Evolutionary conservation across 441 rosid genomes (phyloP).

Genomic region (Cnidoscolus chayamansa): DNA sequence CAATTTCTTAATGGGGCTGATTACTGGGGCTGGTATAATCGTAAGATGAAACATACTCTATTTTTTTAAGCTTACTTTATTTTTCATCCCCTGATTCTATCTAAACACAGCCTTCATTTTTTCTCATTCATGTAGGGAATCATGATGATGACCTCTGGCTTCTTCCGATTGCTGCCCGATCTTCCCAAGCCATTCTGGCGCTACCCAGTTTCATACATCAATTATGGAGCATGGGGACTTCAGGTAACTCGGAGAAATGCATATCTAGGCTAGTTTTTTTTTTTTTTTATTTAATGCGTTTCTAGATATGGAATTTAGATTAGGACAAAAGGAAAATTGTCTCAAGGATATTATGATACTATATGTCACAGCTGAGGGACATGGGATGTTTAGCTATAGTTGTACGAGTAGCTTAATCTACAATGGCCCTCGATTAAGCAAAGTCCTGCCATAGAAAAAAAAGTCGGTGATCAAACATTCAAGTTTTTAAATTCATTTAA

Average conservation of each 20-base stretch:
- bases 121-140: slow-evolving; percentile 53
- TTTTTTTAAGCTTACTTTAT: not conserved
- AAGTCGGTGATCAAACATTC: not conserved
- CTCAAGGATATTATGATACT: not conserved
- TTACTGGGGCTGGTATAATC: slow-evolving; percentile 75
- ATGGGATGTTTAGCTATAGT: not conserved
- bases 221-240: slow-evolving; percentile 82
- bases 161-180: slow-evolving; percentile 73
- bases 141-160: slow-evolving; percentile 97
- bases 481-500: not conserved
- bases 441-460: not conserved
- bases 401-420: not conserved
- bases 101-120: not conserved
- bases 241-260: slow-evolving; percentile 44
- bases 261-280: no score
- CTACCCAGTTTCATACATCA: slow-evolving; percentile 80
- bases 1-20: slow-evolving; percentile 77
- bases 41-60: slow-evolving; percentile 39
- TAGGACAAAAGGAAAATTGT: not conserved
- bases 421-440: no score
- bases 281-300: no score
- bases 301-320: no score
- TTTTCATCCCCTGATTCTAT: not conserved
- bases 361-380: not conserved
- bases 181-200: slow-evolving; percentile 93